Evolutionary conservation across 2,329 filamentous ascomycete genomes (phyloP).

Genomic region (Colletotrichum acutatum): DNA sequence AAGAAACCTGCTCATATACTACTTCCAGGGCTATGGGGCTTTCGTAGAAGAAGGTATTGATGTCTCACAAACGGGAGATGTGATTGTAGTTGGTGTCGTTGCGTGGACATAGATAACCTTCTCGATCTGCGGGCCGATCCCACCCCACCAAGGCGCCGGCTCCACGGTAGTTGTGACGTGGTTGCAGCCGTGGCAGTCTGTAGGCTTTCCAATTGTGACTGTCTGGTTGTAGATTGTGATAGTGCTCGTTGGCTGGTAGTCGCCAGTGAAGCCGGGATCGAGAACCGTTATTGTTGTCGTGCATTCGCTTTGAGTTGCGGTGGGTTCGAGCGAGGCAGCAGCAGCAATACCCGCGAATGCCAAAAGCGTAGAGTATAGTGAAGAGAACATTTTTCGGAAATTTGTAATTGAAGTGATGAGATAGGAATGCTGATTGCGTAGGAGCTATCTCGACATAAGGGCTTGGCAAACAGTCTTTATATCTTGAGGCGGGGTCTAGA

Average conservation of each 20-base stretch:
- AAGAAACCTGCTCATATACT: background rate
- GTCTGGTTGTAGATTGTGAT: slow-evolving; percentile 20
- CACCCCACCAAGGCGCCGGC: slow-evolving; percentile 10
- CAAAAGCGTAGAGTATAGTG: background rate
- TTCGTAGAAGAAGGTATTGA: background rate
- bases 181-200: slow-evolving; percentile 21
- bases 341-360: background rate
- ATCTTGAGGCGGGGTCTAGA: background rate
- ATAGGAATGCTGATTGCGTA: background rate
- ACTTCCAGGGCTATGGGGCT: rapidly evolving
- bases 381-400: background rate
- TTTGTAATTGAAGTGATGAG: background rate
- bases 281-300: background rate
- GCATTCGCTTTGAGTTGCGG: background rate
- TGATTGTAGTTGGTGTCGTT: slow-evolving; percentile 3
- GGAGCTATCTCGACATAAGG: background rate
- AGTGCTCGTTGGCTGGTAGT: background rate
- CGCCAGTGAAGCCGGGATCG: slow-evolving; percentile 23
- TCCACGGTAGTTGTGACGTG: background rate
- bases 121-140: background rate
- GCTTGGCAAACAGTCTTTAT: background rate
- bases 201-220: background rate
- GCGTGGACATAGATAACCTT: slow-evolving; percentile 7
- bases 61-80: background rate
- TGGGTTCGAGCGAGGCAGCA: background rate